These are phyloP conservation scores for Saccharomycopsis sp. DNA, from an alignment of 805 yeast species.

Conservation along the genomic window DNA sequence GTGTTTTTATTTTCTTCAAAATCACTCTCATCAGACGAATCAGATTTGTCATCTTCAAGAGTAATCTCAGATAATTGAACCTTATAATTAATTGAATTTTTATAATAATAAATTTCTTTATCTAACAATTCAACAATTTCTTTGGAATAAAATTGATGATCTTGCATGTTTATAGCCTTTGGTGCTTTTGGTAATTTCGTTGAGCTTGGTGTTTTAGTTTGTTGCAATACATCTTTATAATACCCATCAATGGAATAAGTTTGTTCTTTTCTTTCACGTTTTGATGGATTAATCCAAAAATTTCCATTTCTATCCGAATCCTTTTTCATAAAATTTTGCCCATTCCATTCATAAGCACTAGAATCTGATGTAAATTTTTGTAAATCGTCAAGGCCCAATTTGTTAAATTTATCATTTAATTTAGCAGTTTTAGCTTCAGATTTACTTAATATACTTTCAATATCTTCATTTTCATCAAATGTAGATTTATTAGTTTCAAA, in stretches of 20 bases:
- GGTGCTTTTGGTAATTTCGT: slow-evolving; percentile 49
- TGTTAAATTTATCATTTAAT: slow-evolving; percentile 74
- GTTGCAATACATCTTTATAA: slow-evolving; percentile 57
- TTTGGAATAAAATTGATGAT: slow-evolving; percentile 65
- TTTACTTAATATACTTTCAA: slow-evolving; percentile 70
- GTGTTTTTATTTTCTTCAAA: slow-evolving; percentile 22
- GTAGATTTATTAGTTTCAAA: slow-evolving; percentile 43
- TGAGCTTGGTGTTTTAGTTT: slow-evolving; percentile 21
- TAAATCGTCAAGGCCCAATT: slow-evolving; percentile 85
- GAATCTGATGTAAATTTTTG: slow-evolving; percentile 86
- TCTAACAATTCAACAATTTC: slow-evolving; percentile 47
- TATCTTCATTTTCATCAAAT: slow-evolving; percentile 50
- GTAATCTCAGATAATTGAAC: slow-evolving; percentile 56
- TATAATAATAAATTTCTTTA: slow-evolving; percentile 59
- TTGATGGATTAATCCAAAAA: slow-evolving; percentile 68
- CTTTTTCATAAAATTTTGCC: slow-evolving; percentile 51
- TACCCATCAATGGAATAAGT: slow-evolving; percentile 72
- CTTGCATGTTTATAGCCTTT: slow-evolving; percentile 55
- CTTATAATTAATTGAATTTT: slow-evolving; percentile 50
- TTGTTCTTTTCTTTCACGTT: slow-evolving; percentile 71
- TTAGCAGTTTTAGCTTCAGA: slow-evolving; percentile 80
- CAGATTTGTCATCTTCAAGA: slow-evolving; percentile 41
- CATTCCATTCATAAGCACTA: slow-evolving; percentile 96
- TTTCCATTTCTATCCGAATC: slow-evolving; percentile 33
- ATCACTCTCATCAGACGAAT: slow-evolving; percentile 20